These are phyloP conservation scores for Russula foetens DNA, from an alignment of 768 basidiomycete species.

Conservation along the genomic window DNA sequence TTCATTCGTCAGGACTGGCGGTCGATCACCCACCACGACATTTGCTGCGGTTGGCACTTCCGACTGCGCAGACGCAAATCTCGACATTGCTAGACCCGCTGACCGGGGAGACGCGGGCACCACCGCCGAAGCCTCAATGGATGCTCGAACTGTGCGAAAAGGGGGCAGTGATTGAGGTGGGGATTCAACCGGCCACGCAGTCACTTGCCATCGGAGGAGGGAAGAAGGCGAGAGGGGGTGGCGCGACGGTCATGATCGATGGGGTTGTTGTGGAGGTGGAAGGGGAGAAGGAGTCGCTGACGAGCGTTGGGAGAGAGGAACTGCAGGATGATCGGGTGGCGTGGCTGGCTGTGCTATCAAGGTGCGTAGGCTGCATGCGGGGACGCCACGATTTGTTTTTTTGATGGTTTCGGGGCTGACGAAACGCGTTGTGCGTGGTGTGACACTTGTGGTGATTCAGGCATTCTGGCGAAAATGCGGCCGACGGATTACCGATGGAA, in stretches of 20 bases:
- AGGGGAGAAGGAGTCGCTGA: slow-evolving; percentile 71
- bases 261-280: slow-evolving; percentile 39
- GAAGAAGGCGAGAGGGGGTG: slow-evolving; percentile 25
- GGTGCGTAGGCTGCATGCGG: slow-evolving; percentile 35
- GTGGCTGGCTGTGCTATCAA: slow-evolving; percentile 58
- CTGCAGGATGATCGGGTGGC: slow-evolving; percentile 61
- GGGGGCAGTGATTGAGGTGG: slow-evolving; percentile 49
- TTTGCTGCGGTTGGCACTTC: slow-evolving; percentile 67
- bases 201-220: slow-evolving; percentile 14
- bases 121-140: slow-evolving; percentile 67
- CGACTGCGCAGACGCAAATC: slow-evolving; percentile 74
- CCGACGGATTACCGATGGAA: slow-evolving; percentile 51
- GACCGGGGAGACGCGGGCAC: slow-evolving; percentile 54
- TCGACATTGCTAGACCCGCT: slow-evolving; percentile 76
- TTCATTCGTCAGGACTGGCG: slow-evolving; percentile 66
- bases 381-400: slow-evolving; percentile 9
- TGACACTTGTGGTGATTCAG: neutral
- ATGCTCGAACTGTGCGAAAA: slow-evolving; percentile 52
- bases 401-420: slow-evolving; percentile 5
- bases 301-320: slow-evolving; percentile 64
- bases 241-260: slow-evolving; percentile 34
- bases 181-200: slow-evolving; percentile 39
- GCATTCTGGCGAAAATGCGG: slow-evolving; percentile 45
- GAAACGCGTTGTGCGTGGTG: neutral
- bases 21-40: slow-evolving; percentile 52